A percentile compares a stretch with the other conserved stretches of the same genome.
Evolutionary conservation across 495 filamentous ascomycete species (phyloP).

Genomic region (Cercophora sp.): DNA sequence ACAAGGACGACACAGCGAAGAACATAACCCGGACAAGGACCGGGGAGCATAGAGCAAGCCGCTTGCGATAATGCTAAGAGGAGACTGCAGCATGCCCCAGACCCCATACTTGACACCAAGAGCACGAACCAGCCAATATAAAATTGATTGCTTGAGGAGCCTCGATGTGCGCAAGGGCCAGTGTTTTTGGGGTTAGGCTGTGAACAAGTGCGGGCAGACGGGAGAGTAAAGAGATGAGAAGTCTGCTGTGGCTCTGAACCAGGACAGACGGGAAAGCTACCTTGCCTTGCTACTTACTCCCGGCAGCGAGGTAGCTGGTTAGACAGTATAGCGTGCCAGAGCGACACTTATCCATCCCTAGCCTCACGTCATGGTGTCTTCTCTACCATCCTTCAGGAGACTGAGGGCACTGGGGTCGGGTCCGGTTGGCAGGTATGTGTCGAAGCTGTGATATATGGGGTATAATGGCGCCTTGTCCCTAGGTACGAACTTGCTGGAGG

Average conservation of each 20-base stretch:
- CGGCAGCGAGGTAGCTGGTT: neutral
- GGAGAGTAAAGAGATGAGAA: neutral
- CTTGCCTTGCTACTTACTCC: neutral
- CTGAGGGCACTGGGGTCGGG: neutral
- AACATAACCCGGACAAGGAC: neutral
- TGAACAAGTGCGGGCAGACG: neutral
- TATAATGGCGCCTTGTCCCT: neutral
- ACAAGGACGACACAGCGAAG: neutral
- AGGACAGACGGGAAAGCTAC: no score
- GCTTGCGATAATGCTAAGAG: neutral
- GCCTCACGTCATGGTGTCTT: neutral
- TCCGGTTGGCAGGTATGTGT: neutral
- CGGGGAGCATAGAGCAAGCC: neutral
- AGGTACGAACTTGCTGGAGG: neutral
- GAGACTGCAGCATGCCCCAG: neutral
- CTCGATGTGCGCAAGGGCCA: neutral
- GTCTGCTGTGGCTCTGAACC: no score
- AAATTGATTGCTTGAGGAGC: conserved; percentile 1
- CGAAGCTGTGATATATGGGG: conserved; percentile 12
- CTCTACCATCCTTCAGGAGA: neutral
- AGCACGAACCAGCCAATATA: conserved; percentile 15
- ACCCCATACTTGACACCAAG: conserved; percentile 12
- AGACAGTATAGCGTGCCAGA: conserved; percentile 10
- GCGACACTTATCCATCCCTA: neutral
- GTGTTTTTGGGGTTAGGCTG: neutral